Evolutionary conservation across 805 yeast genomes (phyloP).

Genomic region (Saturnispora mendoncae): DNA sequence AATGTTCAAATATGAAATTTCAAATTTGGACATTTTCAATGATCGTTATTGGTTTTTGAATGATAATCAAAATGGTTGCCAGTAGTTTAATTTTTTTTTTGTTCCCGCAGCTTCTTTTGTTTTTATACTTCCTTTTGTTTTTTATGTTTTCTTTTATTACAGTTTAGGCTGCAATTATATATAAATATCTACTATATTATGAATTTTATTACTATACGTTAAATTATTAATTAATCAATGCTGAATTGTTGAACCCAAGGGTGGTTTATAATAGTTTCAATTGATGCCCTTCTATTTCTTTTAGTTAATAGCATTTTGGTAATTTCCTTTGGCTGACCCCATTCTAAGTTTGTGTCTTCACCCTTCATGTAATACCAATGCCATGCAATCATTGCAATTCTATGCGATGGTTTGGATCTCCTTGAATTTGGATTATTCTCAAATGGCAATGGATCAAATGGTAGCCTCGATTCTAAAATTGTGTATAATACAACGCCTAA

Average conservation of each 20-base stretch:
- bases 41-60: conserved; percentile 24
- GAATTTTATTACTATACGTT: neutral
- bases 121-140: neutral
- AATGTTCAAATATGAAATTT: conserved; percentile 34
- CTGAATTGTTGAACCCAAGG: conserved; percentile 27
- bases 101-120: too few species aligned
- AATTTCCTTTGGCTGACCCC: conserved; percentile 35
- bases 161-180: neutral
- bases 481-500: conserved; percentile 86
- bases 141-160: conserved; percentile 3
- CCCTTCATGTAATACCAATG: conserved; percentile 54
- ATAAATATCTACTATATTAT: neutral
- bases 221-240: neutral
- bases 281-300: conserved; percentile 26
- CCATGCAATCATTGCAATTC: conserved; percentile 93
- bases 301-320: conserved; percentile 44
- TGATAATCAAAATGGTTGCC: neutral
- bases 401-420: conserved; percentile 60
- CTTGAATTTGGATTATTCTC: conserved; percentile 36
- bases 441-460: conserved; percentile 80
- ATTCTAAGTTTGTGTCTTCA: conserved; percentile 14
- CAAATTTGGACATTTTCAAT: conserved; percentile 21
- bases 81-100: too few species aligned
- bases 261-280: conserved; percentile 12
- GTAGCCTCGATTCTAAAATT: conserved; percentile 75